Conservation (phyloP, 1,284 basidiomycete species). For the Cystobasidium sp. region DNA sequence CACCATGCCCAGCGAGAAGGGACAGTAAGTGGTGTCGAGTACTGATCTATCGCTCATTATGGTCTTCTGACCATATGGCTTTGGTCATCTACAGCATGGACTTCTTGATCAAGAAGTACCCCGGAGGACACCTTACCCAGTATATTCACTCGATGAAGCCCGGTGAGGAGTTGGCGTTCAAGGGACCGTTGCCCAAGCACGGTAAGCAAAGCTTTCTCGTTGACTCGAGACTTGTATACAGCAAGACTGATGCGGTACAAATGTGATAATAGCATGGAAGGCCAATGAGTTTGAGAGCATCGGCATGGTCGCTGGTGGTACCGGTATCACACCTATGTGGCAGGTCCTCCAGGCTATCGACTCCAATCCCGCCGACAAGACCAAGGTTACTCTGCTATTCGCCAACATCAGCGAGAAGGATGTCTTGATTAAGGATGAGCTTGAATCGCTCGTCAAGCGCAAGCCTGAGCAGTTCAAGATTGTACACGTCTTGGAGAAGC, state of each 20-base stretch:
- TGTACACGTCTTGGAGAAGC: constrained; percentile 84
- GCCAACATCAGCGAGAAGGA: constrained; percentile 88
- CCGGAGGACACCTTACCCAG: constrained; percentile 58
- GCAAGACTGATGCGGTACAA: no score
- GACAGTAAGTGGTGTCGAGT: constrained; percentile 11
- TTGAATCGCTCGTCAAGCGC: constrained; percentile 50
- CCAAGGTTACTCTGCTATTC: constrained; percentile 91
- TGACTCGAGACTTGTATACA: constrained; percentile 58
- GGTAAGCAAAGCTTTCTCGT: constrained; percentile 53
- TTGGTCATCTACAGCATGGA: constrained; percentile 53
- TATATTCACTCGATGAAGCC: constrained; percentile 64
- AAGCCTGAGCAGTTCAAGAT: constrained; percentile 67
- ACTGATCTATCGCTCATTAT: not conserved
- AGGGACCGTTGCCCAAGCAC: constrained; percentile 81
- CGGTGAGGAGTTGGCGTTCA: constrained; percentile 82
- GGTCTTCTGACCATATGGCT: not conserved
- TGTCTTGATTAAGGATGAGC: constrained; percentile 63
- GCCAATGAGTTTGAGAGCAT: constrained; percentile 82
- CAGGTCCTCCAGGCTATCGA: constrained; percentile 58
- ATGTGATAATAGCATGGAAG: constrained; percentile 46
- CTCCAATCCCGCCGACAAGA: constrained; percentile 75
- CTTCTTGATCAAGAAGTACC: constrained; percentile 80
- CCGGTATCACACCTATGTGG: constrained; percentile 68
- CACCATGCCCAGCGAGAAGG: constrained; percentile 31
- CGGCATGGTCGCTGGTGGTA: constrained; percentile 86